phyloP scores from a whole-genome alignment of 805 yeast genomes.

The Ogataea polymorpha region DNA sequence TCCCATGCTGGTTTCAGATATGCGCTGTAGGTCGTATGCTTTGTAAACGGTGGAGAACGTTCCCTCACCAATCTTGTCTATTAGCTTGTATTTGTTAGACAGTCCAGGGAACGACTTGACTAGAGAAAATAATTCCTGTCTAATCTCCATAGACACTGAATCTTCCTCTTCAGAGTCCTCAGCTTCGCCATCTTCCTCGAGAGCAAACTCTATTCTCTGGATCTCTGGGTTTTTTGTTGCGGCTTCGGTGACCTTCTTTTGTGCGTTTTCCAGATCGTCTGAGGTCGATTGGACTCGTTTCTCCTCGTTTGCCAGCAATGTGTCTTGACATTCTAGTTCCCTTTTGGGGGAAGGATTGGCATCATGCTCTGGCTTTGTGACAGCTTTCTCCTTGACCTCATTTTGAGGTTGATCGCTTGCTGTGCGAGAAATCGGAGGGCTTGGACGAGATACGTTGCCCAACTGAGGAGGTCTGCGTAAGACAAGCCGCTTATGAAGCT shows the following conservation, averaged over 20 bases:
- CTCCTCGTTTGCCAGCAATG: not conserved
- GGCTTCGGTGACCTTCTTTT: not conserved
- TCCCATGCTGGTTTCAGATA: slow-evolving; percentile 23
- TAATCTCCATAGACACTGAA: slow-evolving; percentile 21
- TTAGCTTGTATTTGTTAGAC: slow-evolving; percentile 35
- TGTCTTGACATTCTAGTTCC: not conserved
- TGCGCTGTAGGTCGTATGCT: slow-evolving; percentile 40
- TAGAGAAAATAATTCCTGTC: slow-evolving; percentile 34
- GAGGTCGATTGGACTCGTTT: slow-evolving; percentile 5
- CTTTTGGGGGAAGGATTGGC: not conserved
- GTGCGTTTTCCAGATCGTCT: slow-evolving; percentile 15
- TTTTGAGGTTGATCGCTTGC: slow-evolving; percentile 4
- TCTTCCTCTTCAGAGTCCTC: slow-evolving; percentile 8
- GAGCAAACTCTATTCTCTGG: not conserved
- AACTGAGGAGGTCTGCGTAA: slow-evolving; percentile 21
- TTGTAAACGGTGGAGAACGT: slow-evolving; percentile 76
- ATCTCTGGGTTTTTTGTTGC: not conserved
- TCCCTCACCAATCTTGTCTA: slow-evolving; percentile 70
- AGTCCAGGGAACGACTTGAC: slow-evolving; percentile 31
- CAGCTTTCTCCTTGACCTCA: not conserved
- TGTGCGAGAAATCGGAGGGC: not conserved
- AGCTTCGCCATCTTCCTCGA: not conserved
- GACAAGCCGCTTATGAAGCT: slow-evolving; percentile 16
- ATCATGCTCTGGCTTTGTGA: not conserved
- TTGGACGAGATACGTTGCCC: slow-evolving; percentile 8